Evolutionary conservation across 805 yeast species (phyloP), one percentile per base, ranked within the genome.

Genomic region (Cyberlindnera veronae): DNA sequence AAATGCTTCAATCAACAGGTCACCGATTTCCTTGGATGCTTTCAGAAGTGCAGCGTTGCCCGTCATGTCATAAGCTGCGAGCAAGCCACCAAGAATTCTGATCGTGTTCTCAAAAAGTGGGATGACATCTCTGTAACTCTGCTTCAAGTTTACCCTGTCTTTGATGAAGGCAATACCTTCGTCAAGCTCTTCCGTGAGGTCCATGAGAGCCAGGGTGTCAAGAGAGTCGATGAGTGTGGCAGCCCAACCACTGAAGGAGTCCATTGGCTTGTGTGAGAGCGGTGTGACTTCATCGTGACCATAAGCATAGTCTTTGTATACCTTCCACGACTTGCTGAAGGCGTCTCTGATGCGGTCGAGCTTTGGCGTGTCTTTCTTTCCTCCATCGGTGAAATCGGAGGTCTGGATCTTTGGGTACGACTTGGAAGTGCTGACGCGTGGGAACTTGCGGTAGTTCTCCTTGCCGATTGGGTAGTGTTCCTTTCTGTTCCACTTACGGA

Each of bases 41-140:
- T 47, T 48, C 7, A 72, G 52, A 13, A 68, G 57, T 1, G 66
- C 42, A 27, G 55, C 42, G 2, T 63, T 63, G 1, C 52, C 37
- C 0, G 78, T 67, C 24, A 78, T 51, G 32, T 78, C 81, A 46
- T 72, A 76, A 0, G 75, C 78, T 2, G 77, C 60, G 9, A 77
- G 39, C 8, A 77, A 54, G 0, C 82, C 81, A 6, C 81, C 82
- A 11, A 77, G 59, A 30, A 68, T 66, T 32, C 80, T 61, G 32
- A 76, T 74, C 1, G 69, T 66, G 21, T 77, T 73, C 45, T 78
- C 80, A 49, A 76, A 68, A 4, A 73, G 42, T 3, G 77, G 77
- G 13, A 75, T 63, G 10, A 64, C 55, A n/a, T 55, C 53, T 33
- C 76, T 61, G 14, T 62, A 66, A 1, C 68, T 48, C 28, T 59